Evolutionary conservation across 2,329 filamentous ascomycete species (phyloP).

Genomic region (Chalaropsis ovoidea): DNA sequence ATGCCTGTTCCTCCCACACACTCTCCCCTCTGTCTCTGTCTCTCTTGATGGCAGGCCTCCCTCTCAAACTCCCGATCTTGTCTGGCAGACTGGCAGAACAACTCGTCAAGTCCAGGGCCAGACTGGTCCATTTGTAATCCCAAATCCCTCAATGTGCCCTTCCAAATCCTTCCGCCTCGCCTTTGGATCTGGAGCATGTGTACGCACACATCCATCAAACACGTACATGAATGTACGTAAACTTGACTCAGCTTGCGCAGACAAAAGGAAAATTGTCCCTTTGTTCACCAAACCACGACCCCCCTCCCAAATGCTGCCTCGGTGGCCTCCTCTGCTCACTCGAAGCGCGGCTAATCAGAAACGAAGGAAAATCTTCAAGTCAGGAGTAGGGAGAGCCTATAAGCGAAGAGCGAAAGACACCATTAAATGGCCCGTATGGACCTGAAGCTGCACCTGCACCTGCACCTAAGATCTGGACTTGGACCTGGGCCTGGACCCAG

Average conservation of each 20-base stretch:
- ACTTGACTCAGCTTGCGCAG: not conserved
- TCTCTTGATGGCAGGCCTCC: no score
- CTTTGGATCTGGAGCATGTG: not conserved
- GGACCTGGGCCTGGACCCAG: not conserved
- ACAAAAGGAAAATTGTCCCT: not conserved
- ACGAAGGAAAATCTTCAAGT: not conserved
- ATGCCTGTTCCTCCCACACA: no score
- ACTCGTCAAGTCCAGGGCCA: not conserved
- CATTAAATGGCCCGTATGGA: not conserved
- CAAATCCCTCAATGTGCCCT: not conserved
- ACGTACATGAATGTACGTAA: not conserved
- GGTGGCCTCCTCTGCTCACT: not conserved
- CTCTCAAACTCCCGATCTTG: no score
- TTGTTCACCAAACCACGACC: not conserved
- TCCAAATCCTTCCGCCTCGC: not conserved
- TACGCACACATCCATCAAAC: not conserved
- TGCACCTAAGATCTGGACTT: no score
- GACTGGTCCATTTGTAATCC: not conserved
- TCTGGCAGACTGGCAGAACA: not conserved
- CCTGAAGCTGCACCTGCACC: not conserved
- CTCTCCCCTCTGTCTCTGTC: no score
- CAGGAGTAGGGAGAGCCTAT: not conserved
- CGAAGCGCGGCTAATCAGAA: not conserved
- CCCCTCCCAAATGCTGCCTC: not conserved
- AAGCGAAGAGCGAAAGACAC: not conserved